Evolutionary conservation across 495 filamentous ascomycete species (phyloP).

Genomic region (Penicillium alfredii): DNA sequence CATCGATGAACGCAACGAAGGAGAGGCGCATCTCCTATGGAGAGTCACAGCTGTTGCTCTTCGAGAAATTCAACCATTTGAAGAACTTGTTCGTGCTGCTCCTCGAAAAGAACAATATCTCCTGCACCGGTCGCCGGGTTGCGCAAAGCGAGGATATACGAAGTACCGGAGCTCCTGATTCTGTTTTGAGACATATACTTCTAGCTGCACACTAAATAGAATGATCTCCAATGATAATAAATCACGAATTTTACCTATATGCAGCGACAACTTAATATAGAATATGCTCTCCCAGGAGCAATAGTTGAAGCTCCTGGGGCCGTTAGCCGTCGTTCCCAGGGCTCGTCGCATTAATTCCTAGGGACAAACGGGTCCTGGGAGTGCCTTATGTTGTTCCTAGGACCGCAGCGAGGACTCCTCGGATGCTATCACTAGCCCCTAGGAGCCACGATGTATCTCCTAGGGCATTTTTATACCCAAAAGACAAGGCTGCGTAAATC

Average conservation of each 20-base stretch:
- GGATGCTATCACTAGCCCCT: conserved; percentile 6
- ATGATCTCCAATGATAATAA: too few species aligned
- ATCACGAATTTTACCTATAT: too few species aligned
- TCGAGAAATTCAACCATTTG: conserved; percentile 2
- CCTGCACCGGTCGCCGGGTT: conserved; percentile 1
- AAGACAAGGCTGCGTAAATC: conserved; percentile 1
- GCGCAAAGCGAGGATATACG: conserved; percentile 3
- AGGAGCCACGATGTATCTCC: conserved; percentile 4
- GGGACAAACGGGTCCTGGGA: conserved; percentile 3
- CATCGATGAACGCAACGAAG: conserved; percentile 1
- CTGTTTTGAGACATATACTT: too few species aligned
- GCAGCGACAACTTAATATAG: too few species aligned
- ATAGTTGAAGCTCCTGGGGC: conserved; percentile 5
- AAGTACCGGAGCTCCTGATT: too few species aligned
- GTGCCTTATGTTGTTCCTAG: background rate
- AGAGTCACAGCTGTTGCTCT: conserved; percentile 1
- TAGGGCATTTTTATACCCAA: conserved; percentile 3
- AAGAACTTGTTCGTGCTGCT: conserved; percentile 4
- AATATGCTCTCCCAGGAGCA: too few species aligned
- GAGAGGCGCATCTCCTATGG: conserved; percentile 2
- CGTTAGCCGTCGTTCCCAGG: conserved; percentile 4
- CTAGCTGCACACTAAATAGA: too few species aligned
- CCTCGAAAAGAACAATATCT: conserved; percentile 3
- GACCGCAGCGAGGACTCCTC: conserved; percentile 1
- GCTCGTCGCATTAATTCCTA: conserved; percentile 1